Evolutionary conservation across 2,329 filamentous ascomycete genomes (phyloP).

Genomic region (Penicillium sumatraense): DNA sequence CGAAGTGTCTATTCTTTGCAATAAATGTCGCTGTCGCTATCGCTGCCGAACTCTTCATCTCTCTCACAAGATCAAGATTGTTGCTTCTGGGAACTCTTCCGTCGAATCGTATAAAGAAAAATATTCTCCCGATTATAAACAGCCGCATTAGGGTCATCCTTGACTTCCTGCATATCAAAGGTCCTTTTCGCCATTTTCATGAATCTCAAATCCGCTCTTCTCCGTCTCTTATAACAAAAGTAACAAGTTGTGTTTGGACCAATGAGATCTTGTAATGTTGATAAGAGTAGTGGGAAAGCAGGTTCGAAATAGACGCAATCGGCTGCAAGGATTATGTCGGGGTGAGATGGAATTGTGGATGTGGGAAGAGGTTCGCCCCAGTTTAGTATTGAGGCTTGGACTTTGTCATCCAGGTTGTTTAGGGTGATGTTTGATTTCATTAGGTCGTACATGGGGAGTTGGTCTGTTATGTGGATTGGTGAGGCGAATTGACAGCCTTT

Average conservation of each 20-base stretch:
- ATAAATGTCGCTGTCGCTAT: no score
- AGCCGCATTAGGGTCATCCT: constrained; percentile 55
- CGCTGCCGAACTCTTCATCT: no score
- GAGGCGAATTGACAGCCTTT: constrained; percentile 58
- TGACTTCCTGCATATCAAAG: constrained; percentile 66
- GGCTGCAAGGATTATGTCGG: constrained; percentile 86
- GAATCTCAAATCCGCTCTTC: constrained; percentile 78
- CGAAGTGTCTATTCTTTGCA: no score
- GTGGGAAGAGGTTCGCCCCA: constrained; percentile 63
- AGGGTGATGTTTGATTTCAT: constrained; percentile 88
- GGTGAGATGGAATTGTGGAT: constrained; percentile 57
- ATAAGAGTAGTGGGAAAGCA: constrained; percentile 83
- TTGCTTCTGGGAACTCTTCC: constrained; percentile 23
- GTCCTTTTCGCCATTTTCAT: constrained; percentile 71
- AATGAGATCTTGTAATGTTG: constrained; percentile 76
- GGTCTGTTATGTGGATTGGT: constrained; percentile 80
- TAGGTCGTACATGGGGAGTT: constrained; percentile 79
- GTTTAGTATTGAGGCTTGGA: constrained; percentile 74
- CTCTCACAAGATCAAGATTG: not conserved
- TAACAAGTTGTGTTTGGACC: constrained; percentile 69
- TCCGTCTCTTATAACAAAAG: constrained; percentile 95
- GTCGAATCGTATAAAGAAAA: constrained; percentile 43
- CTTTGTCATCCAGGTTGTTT: constrained; percentile 69
- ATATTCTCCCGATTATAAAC: constrained; percentile 44
- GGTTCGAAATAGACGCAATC: constrained; percentile 98